Evolutionary conservation across 2,329 filamentous ascomycete genomes (phyloP).

Genomic region (Arthrinium puccinioides): DNA sequence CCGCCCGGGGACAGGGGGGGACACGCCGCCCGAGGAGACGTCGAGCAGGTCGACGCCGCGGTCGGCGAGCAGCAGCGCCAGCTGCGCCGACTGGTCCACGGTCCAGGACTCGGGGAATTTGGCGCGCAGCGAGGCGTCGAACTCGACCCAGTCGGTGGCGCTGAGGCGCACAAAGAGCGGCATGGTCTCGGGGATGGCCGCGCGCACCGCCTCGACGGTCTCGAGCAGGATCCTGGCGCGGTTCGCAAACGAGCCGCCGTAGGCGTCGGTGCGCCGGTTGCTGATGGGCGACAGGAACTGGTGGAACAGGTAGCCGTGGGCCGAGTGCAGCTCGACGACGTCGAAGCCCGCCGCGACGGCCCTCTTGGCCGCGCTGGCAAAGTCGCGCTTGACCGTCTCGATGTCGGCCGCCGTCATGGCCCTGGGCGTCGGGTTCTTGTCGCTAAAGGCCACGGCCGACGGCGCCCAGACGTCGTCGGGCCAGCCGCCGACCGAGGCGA

Average conservation of each 20-base stretch:
- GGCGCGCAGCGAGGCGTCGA: slow-evolving; percentile 24
- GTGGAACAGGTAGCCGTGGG: slow-evolving; percentile 71
- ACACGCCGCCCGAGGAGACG: slow-evolving; percentile 56
- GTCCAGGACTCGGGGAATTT: slow-evolving; percentile 51
- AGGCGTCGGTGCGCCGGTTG: slow-evolving; percentile 63
- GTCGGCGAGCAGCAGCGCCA: slow-evolving; percentile 53
- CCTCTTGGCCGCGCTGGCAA: slow-evolving; percentile 23
- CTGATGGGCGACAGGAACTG: slow-evolving; percentile 60
- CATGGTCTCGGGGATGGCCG: slow-evolving; percentile 54
- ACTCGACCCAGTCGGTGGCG: slow-evolving; percentile 62
- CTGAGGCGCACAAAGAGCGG: slow-evolving; percentile 62
- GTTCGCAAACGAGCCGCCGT: slow-evolving; percentile 67
- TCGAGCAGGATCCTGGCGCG: slow-evolving; percentile 62
- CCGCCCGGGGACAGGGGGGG: slow-evolving; percentile 28
- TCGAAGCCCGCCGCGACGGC: slow-evolving; percentile 47
- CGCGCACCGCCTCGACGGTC: slow-evolving; percentile 53
- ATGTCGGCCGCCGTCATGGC: slow-evolving; percentile 45
- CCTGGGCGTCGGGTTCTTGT: slow-evolving; percentile 48
- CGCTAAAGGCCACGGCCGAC: slow-evolving; percentile 46
- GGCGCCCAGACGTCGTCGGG: slow-evolving; percentile 43
- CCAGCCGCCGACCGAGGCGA: slow-evolving; percentile 27
- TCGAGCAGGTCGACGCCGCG: slow-evolving; percentile 64
- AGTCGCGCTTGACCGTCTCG: slow-evolving; percentile 24
- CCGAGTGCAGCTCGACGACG: slow-evolving; percentile 65
- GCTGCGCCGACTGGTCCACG: slow-evolving; percentile 47